Evolutionary conservation across 345 rosid genomes (phyloP).

Genomic region (Iberis pinnata): DNA sequence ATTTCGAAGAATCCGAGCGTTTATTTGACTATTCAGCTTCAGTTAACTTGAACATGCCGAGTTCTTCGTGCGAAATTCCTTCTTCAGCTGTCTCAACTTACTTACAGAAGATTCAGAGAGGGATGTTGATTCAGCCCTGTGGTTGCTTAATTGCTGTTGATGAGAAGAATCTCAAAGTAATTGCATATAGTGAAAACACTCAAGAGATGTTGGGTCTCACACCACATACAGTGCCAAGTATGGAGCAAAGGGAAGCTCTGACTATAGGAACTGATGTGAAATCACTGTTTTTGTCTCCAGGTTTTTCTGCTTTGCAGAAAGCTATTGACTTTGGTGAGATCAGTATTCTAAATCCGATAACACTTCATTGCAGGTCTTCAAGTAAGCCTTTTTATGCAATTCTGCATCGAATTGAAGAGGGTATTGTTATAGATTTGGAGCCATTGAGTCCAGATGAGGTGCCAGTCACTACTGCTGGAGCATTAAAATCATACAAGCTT

Average conservation of each 20-base stretch:
- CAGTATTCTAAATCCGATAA: constrained; percentile 60
- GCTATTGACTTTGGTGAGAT: constrained; percentile 62
- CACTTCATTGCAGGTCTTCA: constrained; percentile 54
- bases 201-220: constrained; percentile 67
- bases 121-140: constrained; percentile 61
- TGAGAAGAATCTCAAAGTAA: constrained; percentile 45
- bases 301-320: constrained; percentile 60
- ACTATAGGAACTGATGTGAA: constrained; percentile 54
- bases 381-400: constrained; percentile 78
- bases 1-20: constrained; percentile 56
- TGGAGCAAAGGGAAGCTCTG: constrained; percentile 60
- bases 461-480: constrained; percentile 78
- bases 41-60: constrained; percentile 42
- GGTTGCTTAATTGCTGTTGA: constrained; percentile 77
- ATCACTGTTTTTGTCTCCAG: constrained; percentile 52
- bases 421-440: constrained; percentile 72
- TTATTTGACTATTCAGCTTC: constrained; percentile 68
- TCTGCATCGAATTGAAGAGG: constrained; percentile 67
- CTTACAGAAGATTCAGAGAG: constrained; percentile 76
- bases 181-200: constrained; percentile 71
- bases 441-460: constrained; percentile 75
- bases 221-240: constrained; percentile 66
- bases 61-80: constrained; percentile 51
- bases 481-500: constrained; percentile 69
- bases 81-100: constrained; percentile 62